Conservation (phyloP, 495 filamentous ascomycete species). For the Pyrenula aspistea region DNA sequence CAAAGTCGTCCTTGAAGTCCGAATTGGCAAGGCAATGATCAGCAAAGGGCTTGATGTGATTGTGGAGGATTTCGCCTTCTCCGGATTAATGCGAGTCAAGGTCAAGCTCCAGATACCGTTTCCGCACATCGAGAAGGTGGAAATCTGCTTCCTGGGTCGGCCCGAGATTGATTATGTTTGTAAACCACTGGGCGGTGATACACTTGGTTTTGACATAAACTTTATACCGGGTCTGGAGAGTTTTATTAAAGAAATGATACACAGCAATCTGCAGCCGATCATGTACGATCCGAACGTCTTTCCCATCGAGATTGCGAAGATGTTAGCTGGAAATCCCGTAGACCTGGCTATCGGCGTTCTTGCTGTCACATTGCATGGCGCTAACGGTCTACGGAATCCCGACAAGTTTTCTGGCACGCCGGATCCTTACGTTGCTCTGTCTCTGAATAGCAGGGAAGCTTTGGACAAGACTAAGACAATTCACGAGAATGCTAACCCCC, state of each 20-base stretch:
- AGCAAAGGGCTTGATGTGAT: conserved; percentile 96
- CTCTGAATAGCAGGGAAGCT: conserved; percentile 66
- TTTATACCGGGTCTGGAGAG: conserved; percentile 88
- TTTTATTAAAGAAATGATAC: conserved; percentile 94
- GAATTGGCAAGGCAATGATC: conserved; percentile 85
- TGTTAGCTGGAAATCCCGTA: conserved; percentile 88
- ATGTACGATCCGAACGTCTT: conserved; percentile 97
- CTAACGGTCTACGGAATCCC: conserved; percentile 82
- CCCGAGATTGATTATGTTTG: conserved; percentile 88
- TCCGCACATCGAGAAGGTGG: conserved; percentile 85
- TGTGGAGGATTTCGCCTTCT: conserved; percentile 93
- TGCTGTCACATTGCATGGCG: conserved; percentile 81
- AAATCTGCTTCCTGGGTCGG: conserved; percentile 71
- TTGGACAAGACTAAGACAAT: conserved; percentile 84
- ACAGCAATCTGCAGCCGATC: conserved; percentile 84
- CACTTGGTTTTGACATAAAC: conserved; percentile 94
- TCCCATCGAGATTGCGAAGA: conserved; percentile 96
- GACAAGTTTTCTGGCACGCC: conserved; percentile 89
- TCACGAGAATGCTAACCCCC: conserved; percentile 71
- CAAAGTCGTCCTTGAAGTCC: conserved; percentile 87
- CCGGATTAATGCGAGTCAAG: conserved; percentile 90
- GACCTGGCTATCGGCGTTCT: conserved; percentile 94
- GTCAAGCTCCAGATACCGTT: conserved; percentile 93
- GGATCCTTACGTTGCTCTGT: conserved; percentile 84
- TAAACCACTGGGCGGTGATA: conserved; percentile 93